Conservation (phyloP, 495 filamentous ascomycete genomes). For the Geoglossum glabrum region DNA sequence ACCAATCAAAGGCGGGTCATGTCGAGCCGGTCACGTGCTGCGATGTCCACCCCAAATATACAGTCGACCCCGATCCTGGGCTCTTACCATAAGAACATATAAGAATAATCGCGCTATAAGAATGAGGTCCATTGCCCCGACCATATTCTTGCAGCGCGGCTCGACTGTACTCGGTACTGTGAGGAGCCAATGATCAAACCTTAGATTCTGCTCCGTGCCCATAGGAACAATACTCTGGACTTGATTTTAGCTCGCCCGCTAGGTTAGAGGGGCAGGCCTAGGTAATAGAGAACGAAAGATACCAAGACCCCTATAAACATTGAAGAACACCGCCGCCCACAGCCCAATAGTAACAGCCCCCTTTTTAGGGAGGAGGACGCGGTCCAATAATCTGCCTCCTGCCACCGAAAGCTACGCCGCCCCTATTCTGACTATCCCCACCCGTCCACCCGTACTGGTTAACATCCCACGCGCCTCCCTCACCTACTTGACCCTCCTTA, state of each 20-base stretch:
- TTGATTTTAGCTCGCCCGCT: background rate
- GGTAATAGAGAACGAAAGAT: background rate
- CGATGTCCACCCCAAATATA: too few relatives aligned
- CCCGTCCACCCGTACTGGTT: constrained; percentile 76
- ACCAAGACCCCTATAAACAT: background rate
- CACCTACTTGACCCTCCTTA: constrained; percentile 29
- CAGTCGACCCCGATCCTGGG: too few relatives aligned
- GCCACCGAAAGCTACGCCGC: constrained; percentile 46
- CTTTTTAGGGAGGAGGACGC: constrained; percentile 28
- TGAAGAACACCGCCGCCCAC: background rate
- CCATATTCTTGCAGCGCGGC: too few relatives aligned
- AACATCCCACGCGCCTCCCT: constrained; percentile 56
- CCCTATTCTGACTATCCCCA: constrained; percentile 66
- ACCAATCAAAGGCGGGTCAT: background rate
- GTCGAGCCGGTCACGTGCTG: background rate
- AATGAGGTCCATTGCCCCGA: too few relatives aligned
- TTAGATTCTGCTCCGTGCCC: too few relatives aligned
- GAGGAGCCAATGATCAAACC: too few relatives aligned
- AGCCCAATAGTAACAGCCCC: background rate
- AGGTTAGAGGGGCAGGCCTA: background rate
- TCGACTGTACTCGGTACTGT: too few relatives aligned
- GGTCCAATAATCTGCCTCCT: constrained; percentile 69
- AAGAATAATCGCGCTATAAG: too few relatives aligned
- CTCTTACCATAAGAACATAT: too few relatives aligned
- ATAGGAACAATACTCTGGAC: background rate